Evolutionary conservation across 2,329 filamentous ascomycete genomes (phyloP), one percentile per base, ranked within the genome.

Genomic region (Colletotrichum tamarilloi): DNA sequence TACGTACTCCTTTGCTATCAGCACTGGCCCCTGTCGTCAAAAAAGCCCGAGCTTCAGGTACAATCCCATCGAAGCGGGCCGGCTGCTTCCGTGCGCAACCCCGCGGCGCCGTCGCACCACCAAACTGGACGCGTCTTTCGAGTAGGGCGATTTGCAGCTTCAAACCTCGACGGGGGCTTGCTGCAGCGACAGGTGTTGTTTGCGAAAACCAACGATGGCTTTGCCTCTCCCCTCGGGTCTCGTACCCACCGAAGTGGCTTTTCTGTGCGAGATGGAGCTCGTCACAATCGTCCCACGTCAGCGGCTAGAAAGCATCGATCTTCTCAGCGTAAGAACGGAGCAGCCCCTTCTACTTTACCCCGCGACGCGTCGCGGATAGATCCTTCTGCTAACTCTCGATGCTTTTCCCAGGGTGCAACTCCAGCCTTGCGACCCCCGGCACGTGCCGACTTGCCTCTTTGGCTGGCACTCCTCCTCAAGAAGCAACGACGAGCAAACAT

Each of bases 261-360:
- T 98, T 80, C 87, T 98, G 32, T 98, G 95, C 83, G 97, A 99
- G 85, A 98, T 98, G 95, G 96, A 98, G 85, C 90, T 95, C 79
- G 93, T 99, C 68, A 98, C 95, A 0, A 90, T 99, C 26, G 91
- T 98, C 62, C 97, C 97, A 46, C 94, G 97, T 67, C 95, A 98
- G 82, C 91, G 94, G 76, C 91, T 99, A 66, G 95, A 98, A 76
- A 91, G 91, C 77, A 93, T 99, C 75, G 89, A 94, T 78, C 89
- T 99, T 75, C 90, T 99, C 68, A 92, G 93, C 76, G 97, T 98
- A 87, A 87, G 93, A 90, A 52, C 42, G 12, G 26, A 42, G 32
- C 32, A 35, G 32, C 30, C 65, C 62, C 35, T 49, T 30, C 64
- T 56, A 35, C 28, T 28, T 28, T 63, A 46, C 46, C 53, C 46